phyloP scores from a whole-genome alignment of 768 basidiomycete genomes.

The Termitomyces sp. region DNA sequence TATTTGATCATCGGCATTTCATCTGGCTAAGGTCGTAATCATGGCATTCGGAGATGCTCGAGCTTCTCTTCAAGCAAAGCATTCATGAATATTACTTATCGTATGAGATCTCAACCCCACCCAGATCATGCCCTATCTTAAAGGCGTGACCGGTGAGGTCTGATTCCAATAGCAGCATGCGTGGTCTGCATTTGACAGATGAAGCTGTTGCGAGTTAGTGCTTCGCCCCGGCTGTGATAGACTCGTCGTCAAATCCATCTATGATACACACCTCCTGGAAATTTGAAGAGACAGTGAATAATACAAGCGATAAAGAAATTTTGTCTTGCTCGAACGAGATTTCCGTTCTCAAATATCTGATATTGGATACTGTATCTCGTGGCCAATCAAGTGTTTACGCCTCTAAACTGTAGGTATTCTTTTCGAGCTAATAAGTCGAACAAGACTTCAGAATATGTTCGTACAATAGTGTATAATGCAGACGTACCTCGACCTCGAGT shows the following conservation, averaged over 20 bases:
- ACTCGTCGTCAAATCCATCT: neutral
- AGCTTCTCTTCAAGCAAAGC: no score
- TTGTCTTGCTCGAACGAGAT: neutral
- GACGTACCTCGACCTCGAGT: constrained; percentile 70
- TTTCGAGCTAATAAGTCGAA: neutral
- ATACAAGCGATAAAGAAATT: neutral
- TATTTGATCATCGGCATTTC: no score
- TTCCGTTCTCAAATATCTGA: neutral
- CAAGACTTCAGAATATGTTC: neutral
- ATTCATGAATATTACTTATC: no score
- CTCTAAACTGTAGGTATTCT: constrained; percentile 6
- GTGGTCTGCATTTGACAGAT: no score
- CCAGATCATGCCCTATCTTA: no score
- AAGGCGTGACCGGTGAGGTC: no score
- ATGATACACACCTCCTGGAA: neutral
- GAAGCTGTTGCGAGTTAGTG: no score
- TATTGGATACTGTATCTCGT: neutral
- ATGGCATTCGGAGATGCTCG: no score
- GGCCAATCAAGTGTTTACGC: constrained; percentile 23
- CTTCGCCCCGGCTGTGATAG: no score
- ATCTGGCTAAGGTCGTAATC: no score
- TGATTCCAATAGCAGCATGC: no score
- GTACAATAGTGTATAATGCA: constrained; percentile 19
- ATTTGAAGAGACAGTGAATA: neutral
- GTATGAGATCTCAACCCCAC: no score